Conservation (phyloP, 2,329 filamentous ascomycete genomes). For the Rachicladosporium sp. region DNA sequence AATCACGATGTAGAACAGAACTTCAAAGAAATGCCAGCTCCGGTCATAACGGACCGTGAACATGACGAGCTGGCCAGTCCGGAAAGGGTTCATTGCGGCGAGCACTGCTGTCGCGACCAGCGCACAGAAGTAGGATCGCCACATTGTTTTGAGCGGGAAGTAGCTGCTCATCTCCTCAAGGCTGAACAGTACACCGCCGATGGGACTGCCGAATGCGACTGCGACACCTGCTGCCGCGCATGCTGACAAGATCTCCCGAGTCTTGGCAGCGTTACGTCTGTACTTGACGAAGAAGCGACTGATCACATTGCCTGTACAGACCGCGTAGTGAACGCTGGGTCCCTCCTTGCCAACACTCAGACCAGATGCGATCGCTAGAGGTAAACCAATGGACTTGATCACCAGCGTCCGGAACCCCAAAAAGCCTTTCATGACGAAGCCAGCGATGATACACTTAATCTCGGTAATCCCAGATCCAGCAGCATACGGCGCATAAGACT, state of each 20-base stretch:
- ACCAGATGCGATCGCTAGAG: conserved; percentile 84
- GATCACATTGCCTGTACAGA: conserved; percentile 94
- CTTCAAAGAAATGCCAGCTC: conserved; percentile 95
- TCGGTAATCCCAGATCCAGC: conserved; percentile 95
- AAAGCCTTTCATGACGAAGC: conserved; percentile 98
- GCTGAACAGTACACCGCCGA: conserved; percentile 91
- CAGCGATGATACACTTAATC: conserved; percentile 98
- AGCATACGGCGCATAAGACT: conserved; percentile 85
- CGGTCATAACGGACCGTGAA: conserved; percentile 95
- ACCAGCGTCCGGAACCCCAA: conserved; percentile 79
- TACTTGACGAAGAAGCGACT: conserved; percentile 90
- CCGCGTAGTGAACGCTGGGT: conserved; percentile 96
- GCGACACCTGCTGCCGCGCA: conserved; percentile 91
- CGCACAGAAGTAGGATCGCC: conserved; percentile 96
- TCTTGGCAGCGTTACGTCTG: conserved; percentile 81
- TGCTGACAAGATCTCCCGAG: conserved; percentile 84
- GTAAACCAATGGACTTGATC: conserved; percentile 87
- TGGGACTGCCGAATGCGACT: conserved; percentile 93
- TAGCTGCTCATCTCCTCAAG: conserved; percentile 95
- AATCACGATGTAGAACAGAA: conserved; percentile 81
- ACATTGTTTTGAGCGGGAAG: conserved; percentile 93
- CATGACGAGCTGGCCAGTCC: conserved; percentile 96
- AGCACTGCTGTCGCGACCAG: conserved; percentile 87
- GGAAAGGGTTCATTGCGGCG: conserved; percentile 92
- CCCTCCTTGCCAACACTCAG: conserved; percentile 95